Evolutionary conservation across 768 basidiomycete genomes (phyloP).

Genomic region (Phylloporus sp.): DNA sequence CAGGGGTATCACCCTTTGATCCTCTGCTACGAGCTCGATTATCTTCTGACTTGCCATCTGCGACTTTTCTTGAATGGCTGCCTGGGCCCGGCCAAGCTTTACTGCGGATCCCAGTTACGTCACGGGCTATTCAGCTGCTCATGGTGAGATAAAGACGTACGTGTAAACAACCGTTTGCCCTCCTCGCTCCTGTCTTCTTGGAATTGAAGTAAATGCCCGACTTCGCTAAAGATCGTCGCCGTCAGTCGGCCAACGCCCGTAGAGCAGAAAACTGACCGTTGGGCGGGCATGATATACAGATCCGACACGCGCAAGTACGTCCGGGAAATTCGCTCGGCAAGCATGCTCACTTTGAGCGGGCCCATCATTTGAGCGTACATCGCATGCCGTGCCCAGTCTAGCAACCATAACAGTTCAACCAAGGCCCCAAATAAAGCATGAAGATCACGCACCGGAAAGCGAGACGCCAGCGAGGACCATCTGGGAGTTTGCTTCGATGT

Average conservation of each 20-base stretch:
- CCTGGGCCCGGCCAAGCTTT: conserved; percentile 12
- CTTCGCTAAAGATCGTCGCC: background rate
- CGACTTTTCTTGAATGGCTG: conserved; percentile 15
- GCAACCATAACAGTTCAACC: background rate
- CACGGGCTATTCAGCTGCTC: background rate
- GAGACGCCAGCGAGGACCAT: conserved; percentile 18
- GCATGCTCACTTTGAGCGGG: conserved; percentile 23
- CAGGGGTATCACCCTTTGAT: conserved; percentile 7
- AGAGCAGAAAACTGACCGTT: conserved; percentile 8
- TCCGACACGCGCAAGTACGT: conserved; percentile 19
- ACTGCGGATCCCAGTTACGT: background rate
- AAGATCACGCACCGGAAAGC: conserved; percentile 4
- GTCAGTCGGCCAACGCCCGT: background rate
- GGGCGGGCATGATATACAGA: conserved; percentile 18
- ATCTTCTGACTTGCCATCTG: conserved; percentile 12
- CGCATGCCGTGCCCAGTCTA: conserved; percentile 15
- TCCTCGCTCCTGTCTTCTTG: conserved; percentile 18
- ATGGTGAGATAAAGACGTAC: conserved; percentile 1
- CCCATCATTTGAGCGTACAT: conserved; percentile 23
- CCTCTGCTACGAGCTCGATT: conserved; percentile 13
- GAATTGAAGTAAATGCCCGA: conserved; percentile 17
- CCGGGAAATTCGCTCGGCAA: conserved; percentile 14
- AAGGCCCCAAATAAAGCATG: background rate
- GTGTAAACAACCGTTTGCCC: conserved; percentile 8
- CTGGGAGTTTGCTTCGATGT: conserved; percentile 11